Base-by-base conservation (phyloP, 257 asterid species). In the Misopates orontium region DNA sequence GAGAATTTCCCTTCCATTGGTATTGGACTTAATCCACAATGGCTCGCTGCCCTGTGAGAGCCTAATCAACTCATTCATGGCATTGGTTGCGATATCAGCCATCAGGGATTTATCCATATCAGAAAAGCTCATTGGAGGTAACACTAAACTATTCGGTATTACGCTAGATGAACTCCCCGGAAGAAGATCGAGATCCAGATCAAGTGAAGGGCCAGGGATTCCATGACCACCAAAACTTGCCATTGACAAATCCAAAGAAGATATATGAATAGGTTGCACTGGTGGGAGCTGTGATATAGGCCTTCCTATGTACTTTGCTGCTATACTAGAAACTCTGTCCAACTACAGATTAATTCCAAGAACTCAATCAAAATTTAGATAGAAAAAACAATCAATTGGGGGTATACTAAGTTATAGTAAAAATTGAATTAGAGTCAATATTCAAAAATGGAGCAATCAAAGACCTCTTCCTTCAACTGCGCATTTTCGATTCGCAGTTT, bases 211-310 rank as follows among this genome's bases (percentile, higher is more conserved):
- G 62, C 90, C 87, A 28, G 76, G 74, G n/a, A 81, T 69, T 8
- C 84, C 91, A 21, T 79, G 94, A 8, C 85, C 83, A 1, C 81
- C 85, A 41, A 68, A 88, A 58, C 85, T 86, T 1, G 96, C 84
- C 97, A 90, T 61, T 1, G 44, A 72, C n/a, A 44, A 36, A 58
- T 47, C 59, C 85, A 94, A 72, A 10, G 97, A 84, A 19, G 99
- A 90, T 5, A 88, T 76, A 69, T 88, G 95, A 67, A 86, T 79
- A 6, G 96, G 96, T 58, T 90, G 97, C 68, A 90, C 85, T 0
- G 95, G 96, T 60, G 97, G 91, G 17, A 94, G 85, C 65, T 94
- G 97, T 3, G 99, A 84, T 24, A 94, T 86, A 2, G 99, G 97
- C 42, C 87, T 75, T 47, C 88, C 91, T 22, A 82, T 82, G 56